A percentile compares a stretch with the other conserved stretches of the same genome.
phyloP scores from a whole-genome alignment of 2,329 filamentous ascomycete species.

The Botryotinia calthae region DNA sequence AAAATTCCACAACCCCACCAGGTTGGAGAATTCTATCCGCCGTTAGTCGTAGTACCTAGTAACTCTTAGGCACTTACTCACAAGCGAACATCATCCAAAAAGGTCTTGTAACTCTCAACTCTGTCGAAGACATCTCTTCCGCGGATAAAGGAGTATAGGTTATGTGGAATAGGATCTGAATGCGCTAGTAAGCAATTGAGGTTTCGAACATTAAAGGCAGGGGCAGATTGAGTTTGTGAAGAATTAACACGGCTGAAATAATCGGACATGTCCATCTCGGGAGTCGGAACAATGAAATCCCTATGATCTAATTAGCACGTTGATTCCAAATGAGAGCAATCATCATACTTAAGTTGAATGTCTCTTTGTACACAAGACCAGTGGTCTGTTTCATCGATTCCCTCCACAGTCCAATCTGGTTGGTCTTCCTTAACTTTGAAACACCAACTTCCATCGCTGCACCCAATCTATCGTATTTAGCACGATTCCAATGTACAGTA shows the following conservation, averaged over 20 bases:
- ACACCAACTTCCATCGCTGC: constrained; percentile 36
- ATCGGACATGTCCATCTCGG: constrained; percentile 22
- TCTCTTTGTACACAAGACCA: constrained; percentile 31
- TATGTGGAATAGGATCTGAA: constrained; percentile 31
- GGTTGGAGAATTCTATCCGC: constrained; percentile 30
- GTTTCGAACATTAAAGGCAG: constrained; percentile 35
- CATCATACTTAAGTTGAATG: constrained; percentile 24
- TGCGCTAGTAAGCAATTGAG: constrained; percentile 32
- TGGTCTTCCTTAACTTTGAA: constrained; percentile 33
- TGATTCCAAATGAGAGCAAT: neutral
- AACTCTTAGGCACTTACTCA: constrained; percentile 19
- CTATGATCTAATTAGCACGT: constrained; percentile 21
- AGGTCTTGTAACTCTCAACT: constrained; percentile 34
- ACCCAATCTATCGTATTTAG: constrained; percentile 27
- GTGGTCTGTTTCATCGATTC: constrained; percentile 36
- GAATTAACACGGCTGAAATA: constrained; percentile 30
- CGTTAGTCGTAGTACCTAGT: constrained; percentile 10
- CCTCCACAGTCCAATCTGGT: constrained; percentile 36
- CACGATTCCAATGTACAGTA: neutral
- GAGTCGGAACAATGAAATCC: constrained; percentile 30
- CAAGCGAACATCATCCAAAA: constrained; percentile 36
- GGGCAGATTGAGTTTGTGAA: constrained; percentile 27
- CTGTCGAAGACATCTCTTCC: constrained; percentile 36
- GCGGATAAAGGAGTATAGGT: constrained; percentile 35
- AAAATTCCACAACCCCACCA: constrained; percentile 37